Conservation (phyloP, 78 protist species). For the Isochrysis galbana region DNA sequence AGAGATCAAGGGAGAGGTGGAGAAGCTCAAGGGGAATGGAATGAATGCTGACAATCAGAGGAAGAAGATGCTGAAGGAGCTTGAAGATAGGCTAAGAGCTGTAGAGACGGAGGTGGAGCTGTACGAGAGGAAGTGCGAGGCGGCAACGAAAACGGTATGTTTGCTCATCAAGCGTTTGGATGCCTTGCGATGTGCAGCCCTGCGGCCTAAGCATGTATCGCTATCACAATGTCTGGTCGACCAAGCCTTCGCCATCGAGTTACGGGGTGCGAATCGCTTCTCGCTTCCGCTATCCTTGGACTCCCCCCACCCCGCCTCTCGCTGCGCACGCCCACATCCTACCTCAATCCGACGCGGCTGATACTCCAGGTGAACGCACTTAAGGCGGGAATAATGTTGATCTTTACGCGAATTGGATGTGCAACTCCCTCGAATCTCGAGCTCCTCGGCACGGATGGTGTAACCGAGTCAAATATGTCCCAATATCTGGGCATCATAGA, state of each 20-base stretch:
- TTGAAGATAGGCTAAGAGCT: conserved; percentile 32
- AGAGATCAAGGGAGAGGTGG: conserved; percentile 29
- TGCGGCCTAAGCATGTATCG: too few relatives aligned
- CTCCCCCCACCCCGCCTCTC: too few relatives aligned
- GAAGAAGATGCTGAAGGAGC: conserved; percentile 41
- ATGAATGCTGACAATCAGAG: conserved; percentile 56
- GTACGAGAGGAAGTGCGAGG: conserved; percentile 31
- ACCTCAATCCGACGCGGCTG: too few relatives aligned
- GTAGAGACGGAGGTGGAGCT: conserved; percentile 43
- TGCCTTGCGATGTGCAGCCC: too few relatives aligned
- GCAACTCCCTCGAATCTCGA: not conserved
- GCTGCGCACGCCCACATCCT: too few relatives aligned
- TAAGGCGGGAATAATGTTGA: conserved; percentile 32
- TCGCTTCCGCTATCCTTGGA: too few relatives aligned
- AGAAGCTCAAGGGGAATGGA: conserved; percentile 44
- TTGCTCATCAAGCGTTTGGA: too few relatives aligned
- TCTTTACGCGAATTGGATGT: conserved; percentile 39
- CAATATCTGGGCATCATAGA: conserved; percentile 51
- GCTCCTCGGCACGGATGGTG: conserved; percentile 41
- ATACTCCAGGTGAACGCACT: conserved; percentile 39
- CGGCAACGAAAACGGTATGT: conserved; percentile 11
- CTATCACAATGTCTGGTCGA: too few relatives aligned
- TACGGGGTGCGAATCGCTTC: too few relatives aligned
- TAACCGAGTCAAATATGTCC: conserved; percentile 56
- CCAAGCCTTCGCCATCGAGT: too few relatives aligned